Base-by-base conservation (phyloP, 2,329 filamentous ascomycete genomes). In the Cryphonectria nitschkei region DNA sequence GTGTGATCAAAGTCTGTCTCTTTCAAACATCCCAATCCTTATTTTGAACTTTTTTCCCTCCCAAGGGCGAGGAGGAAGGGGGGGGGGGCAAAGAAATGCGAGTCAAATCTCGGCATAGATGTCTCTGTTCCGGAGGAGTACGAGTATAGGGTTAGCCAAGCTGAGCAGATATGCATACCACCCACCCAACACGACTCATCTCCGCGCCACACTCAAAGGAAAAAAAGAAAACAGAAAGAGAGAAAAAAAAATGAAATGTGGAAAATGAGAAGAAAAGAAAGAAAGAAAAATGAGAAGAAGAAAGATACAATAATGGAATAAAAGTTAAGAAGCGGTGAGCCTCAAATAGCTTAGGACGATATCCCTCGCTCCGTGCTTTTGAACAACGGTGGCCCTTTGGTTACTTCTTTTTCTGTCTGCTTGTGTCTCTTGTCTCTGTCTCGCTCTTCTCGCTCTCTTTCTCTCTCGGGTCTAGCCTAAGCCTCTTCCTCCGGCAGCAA, bases 121-220 rank as follows among this genome's bases (percentile, higher is more conserved):
- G 58, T 61, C 58, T 39, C 58, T 61, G 58, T 61, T n/a, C 19
- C 58, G 32, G 58, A 39, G 58, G 19, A 22, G 34, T 26, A 26
- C 26, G 22, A 39, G 32, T 39, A 61, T 32, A 60, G 6, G 46
- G 58, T 61, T 19, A 61, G 58, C 32, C 34, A 61, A 61, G 58
- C 58, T 61, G 58, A 39, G 58, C 32, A 61, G 39, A 61, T 34
- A 61, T 39, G 58, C 32, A 37, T n/a, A 61, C 46, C 46, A 50
- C 46, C 22, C 46, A 7, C 43, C 43, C 56, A 37, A 6, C 58
- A 61, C 19, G 34, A 19, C 58, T n/a, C 58, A 39, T 16, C 58
- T 61, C 32, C 19, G 34, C 11, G 32, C 19, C 32, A 39, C 46
- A 50, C 22, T n/a, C 19, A 46, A 46, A 34, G 8, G 26, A 1